Evolutionary conservation across 1,139 yeast genomes (phyloP).

Genomic region (Pneumocystis oryctolagi): DNA sequence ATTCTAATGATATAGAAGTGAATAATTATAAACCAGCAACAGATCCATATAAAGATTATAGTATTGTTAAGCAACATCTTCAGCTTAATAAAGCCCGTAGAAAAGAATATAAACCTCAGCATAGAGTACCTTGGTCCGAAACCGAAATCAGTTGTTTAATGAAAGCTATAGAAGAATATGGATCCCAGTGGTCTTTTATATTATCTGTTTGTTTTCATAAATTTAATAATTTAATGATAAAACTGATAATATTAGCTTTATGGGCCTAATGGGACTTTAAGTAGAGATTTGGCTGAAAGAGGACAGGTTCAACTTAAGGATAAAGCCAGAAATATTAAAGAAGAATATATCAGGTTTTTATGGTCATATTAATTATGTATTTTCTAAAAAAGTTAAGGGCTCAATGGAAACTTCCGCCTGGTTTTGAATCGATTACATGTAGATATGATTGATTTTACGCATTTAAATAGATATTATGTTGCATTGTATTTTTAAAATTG

Average conservation of each 20-base stretch:
- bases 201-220: background rate
- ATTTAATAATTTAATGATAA: background rate
- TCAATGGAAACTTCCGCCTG: slow-evolving; percentile 1
- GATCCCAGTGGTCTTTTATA: background rate
- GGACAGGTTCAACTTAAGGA: background rate
- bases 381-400: background rate
- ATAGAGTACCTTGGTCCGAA: background rate
- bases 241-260: background rate
- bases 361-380: background rate
- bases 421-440: background rate
- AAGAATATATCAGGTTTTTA: background rate
- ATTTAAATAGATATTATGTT: background rate
- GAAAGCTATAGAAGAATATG: background rate
- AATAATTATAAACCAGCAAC: background rate
- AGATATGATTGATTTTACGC: background rate
- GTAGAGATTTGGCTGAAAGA: background rate
- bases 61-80: background rate
- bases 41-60: background rate
- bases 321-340: background rate
- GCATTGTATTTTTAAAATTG: background rate
- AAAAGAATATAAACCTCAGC: background rate
- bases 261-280: background rate
- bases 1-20: background rate
- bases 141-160: background rate
- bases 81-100: background rate